Evolutionary conservation across 805 yeast genomes (phyloP), one percentile per base, ranked within the genome.

Genomic region (Cyberlindnera amylophila): DNA sequence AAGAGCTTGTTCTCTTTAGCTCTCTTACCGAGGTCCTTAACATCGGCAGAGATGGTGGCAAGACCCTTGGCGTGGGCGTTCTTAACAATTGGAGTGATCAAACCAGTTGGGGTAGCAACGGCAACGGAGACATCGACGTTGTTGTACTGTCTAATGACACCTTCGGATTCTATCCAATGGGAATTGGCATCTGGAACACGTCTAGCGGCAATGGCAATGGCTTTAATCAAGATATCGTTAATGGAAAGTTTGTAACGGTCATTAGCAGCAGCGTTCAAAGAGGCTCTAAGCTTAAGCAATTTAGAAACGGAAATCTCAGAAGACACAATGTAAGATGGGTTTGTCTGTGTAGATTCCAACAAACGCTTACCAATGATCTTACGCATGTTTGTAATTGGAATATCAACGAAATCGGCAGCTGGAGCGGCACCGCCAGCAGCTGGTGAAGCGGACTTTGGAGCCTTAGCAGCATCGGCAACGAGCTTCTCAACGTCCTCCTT

Each of bases 121-220:
- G 99, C 99, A 47, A 91, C 97, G 18, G 98, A 89, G 44, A 93
- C 95, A 62, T 93, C 99, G 42, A 91, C 98, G 58, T 79, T 83
- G 60, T 75, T 72, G 78, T 80, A 93, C 71, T 86, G 90, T 74
- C 99, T 86, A 55, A 93, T 87, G 59, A 91, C 83, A 53, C 89
- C 88, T 71, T 93, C 84, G 31, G 75, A 69, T 64, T 82, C 95
- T 59, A 93, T 76, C 93, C 96, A 93, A 64, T 90, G 86, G 18
- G 96, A 79, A 75, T 93, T 93, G 53, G 82, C 96, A 54, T 83
- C 89, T 49, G 99, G 99, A 41, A 90, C 96, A 69, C 91, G 81
- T 67, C 74, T 74, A 45, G 86, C 78, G 41, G 99, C 98, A 58
- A 80, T 78, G 42, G 97, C 90, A 58, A 93, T 77, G 47, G 98